Conservation (phyloP, 1,284 basidiomycete species). For the Ganoderma lucidum region DNA sequence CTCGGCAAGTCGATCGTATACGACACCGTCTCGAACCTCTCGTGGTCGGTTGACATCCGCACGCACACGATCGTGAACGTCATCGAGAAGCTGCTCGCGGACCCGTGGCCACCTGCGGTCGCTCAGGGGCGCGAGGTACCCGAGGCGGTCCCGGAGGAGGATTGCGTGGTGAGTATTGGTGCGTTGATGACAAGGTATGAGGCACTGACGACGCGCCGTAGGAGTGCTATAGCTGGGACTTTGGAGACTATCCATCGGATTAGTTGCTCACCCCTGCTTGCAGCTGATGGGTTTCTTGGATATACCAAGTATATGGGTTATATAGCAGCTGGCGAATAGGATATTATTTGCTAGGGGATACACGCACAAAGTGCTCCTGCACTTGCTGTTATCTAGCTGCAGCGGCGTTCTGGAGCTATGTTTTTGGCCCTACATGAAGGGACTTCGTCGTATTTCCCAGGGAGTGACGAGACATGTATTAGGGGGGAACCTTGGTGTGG, state of each 20-base stretch:
- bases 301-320: background rate
- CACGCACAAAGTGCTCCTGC: background rate
- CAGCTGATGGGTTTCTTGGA: background rate
- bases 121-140: slow-evolving; percentile 70
- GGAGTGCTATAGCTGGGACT: slow-evolving; percentile 83
- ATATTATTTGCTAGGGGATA: background rate
- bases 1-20: slow-evolving; percentile 87
- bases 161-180: slow-evolving; percentile 66
- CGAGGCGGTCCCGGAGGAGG: slow-evolving; percentile 53
- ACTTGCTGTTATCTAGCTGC: background rate
- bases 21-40: slow-evolving; percentile 87
- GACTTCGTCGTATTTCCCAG: too few relatives aligned
- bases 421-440: too few relatives aligned
- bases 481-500: too few relatives aligned
- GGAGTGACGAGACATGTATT: too few relatives aligned
- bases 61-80: slow-evolving; percentile 87
- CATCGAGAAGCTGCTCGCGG: slow-evolving; percentile 78
- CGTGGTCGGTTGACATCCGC: slow-evolving; percentile 86
- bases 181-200: background rate
- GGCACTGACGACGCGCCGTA: slow-evolving; percentile 36
- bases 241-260: slow-evolving; percentile 54
- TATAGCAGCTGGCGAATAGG: background rate
- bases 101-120: slow-evolving; percentile 77
- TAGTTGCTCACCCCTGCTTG: background rate
- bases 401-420: background rate